Conservation (phyloP, 2,329 filamentous ascomycete species). For the Ascomycota sp. region DNA sequence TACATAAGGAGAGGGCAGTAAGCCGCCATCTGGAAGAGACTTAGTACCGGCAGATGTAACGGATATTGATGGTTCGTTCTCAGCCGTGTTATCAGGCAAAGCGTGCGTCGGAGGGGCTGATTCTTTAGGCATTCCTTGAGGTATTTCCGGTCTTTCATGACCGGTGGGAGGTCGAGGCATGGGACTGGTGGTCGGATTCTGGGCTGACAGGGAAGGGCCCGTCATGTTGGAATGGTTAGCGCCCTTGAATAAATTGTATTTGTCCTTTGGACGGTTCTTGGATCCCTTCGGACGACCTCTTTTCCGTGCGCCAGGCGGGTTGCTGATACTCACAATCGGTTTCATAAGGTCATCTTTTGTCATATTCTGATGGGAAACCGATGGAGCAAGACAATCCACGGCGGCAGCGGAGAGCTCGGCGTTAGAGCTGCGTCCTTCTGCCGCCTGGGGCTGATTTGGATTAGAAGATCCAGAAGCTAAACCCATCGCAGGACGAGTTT, state of each 20-base stretch:
- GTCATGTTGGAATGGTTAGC: not conserved
- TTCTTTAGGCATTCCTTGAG: not conserved
- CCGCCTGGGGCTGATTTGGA: not conserved
- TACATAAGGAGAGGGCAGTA: not conserved
- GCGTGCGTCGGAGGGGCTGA: not conserved
- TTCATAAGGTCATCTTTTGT: not conserved
- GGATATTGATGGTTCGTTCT: not conserved
- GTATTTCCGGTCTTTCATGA: not conserved
- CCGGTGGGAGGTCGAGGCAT: slow-evolving; percentile 1
- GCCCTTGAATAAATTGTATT: slow-evolving; percentile 1
- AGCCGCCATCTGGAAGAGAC: not conserved
- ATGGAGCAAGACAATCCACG: not conserved
- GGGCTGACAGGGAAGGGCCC: not conserved
- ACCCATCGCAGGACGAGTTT: slow-evolving; percentile 8
- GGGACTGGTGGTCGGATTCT: slow-evolving; percentile 1
- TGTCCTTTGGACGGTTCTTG: slow-evolving; percentile 19
- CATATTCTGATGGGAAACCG: not conserved
- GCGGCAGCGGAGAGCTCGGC: not conserved
- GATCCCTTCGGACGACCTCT: slow-evolving; percentile 24
- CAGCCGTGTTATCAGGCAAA: not conserved
- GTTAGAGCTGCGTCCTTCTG: not conserved
- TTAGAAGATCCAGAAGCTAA: slow-evolving; percentile 1
- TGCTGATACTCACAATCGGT: slow-evolving; percentile 4
- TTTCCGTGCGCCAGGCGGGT: slow-evolving; percentile 9
- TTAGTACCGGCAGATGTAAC: not conserved